Conservation (phyloP, 2,329 filamentous ascomycete genomes). For the Talaromyces verruculosus region DNA sequence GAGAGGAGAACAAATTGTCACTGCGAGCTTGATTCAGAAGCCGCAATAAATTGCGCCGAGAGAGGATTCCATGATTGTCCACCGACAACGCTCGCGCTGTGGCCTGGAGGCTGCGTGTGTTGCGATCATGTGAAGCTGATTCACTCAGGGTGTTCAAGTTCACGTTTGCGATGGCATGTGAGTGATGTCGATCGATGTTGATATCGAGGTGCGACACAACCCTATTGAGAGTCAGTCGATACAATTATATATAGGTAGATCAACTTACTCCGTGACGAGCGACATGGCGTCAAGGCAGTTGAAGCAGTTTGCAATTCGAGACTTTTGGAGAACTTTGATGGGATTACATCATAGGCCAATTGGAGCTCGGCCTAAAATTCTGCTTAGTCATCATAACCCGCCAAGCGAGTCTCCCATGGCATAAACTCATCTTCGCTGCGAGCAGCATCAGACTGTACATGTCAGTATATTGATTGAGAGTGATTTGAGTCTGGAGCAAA, state of each 20-base stretch:
- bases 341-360: too few species aligned
- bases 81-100: conserved; percentile 16
- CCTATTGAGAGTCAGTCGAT: neutral
- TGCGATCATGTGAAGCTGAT: neutral
- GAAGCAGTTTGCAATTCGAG: too few species aligned
- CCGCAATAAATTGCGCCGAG: conserved; percentile 14
- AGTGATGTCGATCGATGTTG: conserved; percentile 15
- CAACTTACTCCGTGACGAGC: conserved; percentile 2
- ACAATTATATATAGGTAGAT: neutral
- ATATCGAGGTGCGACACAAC: conserved; percentile 19
- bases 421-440: too few species aligned
- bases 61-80: conserved; percentile 11
- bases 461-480: too few species aligned
- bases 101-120: conserved; percentile 1
- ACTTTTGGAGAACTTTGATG: too few species aligned
- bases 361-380: too few species aligned
- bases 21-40: conserved; percentile 7
- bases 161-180: neutral
- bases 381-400: too few species aligned
- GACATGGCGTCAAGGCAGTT: conserved; percentile 1
- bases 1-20: neutral
- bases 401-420: too few species aligned
- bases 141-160: conserved; percentile 1
- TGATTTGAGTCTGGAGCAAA: too few species aligned
- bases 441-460: too few species aligned